Evolutionary conservation across 2,329 filamentous ascomycete genomes (phyloP), one percentile per base, ranked within the genome.

Genomic region (Orbilia quercus): DNA sequence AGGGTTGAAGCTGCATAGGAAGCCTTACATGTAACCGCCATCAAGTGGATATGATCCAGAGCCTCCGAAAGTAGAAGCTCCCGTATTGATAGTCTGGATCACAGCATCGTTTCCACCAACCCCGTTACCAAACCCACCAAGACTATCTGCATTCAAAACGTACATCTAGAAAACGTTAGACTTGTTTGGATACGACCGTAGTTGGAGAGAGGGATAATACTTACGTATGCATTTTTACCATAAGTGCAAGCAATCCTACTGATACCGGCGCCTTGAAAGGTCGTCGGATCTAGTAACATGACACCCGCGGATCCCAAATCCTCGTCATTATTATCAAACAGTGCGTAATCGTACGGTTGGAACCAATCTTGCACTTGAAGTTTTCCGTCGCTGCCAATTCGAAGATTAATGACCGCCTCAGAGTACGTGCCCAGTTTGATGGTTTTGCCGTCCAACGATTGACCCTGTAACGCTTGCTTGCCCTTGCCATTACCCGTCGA

Each of bases 291-390:
- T 1, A 85, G 80, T 0, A 84, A 80, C 20, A 81, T 80, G 0
- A 83, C 81, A 14, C 80, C 80, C 16, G 79, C 79, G 5, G 80
- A 78, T 0, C 84, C 84, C 9, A 86, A 77, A 76, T 86, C 84
- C 55, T 66, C 62, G 31, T 66, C 62, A 23, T 66, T 66, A 31
- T 48, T 57, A 42, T 66, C 62, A 25, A 57, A 66, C 7, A 66
- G 22, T 1, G 40, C 51, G 22, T 66, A 66, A 34, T 85, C 84
- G 75, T 82, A 84, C 0, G 85, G 84, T 80, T 86, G 84, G 69
- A 86, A 86, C 76, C 85, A 86, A 63, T 86, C 84, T 6, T 82
- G 80, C 3, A 85, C 75, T 0, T 79, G 79, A 0, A 85, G 81
- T 45, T 84, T 81, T 6, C 83, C 83, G 1, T 81, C 79, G 31